These are phyloP conservation scores for Nemania diffusa DNA, from an alignment of 2,329 filamentous ascomycete genomes.

Conservation along the genomic window DNA sequence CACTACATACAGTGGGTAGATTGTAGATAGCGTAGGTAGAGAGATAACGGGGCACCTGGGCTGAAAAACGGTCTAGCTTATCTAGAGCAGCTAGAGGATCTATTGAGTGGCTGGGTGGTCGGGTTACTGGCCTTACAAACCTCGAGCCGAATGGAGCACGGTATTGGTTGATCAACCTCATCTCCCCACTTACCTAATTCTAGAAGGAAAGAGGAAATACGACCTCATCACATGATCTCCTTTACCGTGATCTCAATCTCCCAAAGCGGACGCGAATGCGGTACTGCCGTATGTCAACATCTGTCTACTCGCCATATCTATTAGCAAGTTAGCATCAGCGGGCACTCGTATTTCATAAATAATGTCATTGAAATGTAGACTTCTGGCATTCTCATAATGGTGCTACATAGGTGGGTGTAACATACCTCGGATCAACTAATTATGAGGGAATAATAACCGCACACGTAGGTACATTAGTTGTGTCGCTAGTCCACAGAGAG, in stretches of 20 bases:
- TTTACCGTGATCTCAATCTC: not conserved
- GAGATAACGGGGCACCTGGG: not conserved
- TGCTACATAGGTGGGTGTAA: not conserved
- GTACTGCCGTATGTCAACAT: not conserved
- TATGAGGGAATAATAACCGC: not conserved
- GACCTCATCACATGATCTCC: not conserved
- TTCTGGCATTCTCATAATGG: not conserved
- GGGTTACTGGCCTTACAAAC: constrained; percentile 27
- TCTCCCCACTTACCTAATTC: not conserved
- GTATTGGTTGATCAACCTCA: constrained; percentile 6
- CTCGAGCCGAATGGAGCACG: constrained; percentile 30
- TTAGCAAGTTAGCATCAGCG: not conserved
- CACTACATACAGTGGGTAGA: not conserved
- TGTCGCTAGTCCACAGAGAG: not conserved
- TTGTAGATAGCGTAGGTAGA: not conserved
- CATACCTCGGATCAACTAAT: not conserved
- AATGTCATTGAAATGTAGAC: not conserved
- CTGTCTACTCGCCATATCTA: not conserved
- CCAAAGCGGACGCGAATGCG: not conserved
- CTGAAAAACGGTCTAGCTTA: not conserved
- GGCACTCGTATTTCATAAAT: not conserved
- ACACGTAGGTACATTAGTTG: not conserved
- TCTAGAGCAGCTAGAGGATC: constrained; percentile 27
- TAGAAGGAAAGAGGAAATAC: not conserved
- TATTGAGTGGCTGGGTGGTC: constrained; percentile 3